Evolutionary conservation across 768 basidiomycete species (phyloP), one percentile per base, ranked within the genome.

Genomic region (Mycena leptocephala): DNA sequence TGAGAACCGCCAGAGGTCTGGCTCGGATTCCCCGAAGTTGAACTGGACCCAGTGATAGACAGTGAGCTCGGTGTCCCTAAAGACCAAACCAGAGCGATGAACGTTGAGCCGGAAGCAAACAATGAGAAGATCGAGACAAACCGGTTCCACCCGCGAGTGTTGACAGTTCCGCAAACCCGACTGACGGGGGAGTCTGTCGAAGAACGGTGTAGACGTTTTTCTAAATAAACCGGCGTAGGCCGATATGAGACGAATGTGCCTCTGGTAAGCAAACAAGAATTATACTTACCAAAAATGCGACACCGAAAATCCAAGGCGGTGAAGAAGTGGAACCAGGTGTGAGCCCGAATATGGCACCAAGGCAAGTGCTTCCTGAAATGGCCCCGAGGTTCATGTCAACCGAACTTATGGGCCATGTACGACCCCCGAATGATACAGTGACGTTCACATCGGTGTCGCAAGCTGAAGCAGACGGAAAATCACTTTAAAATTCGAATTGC

Each of bases 181-280:
- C 37, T 0, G 67, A 24, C 7, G 48, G 6, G 3, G 67, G 67
- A 14, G 14, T 43, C 37, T 33, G 26, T 28, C 67, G 33, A 18
- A 69, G 10, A 18, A 58, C 67, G 13, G 37, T 41, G 48, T 69
- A 69, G n/a, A 69, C 67, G 20, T 69, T 69, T 58, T 69, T 69
- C 67, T 69, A 39, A 35, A 4, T 37, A 37, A n/a, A n/a, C 35
- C 35, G 35, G 35, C 6, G 7, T 6, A 13, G 13, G 35, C 13
- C 7, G 35, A 13, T 37, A 13, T 37, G 35, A 37, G 35, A 37
- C 13, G 7, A 37, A 37, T 37, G 35, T 6, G 35, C 10, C 20
- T 18, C 14, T 16, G 35, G 26, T 14, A 41, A 28, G 35, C 11
- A 43, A 39, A 35, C 41, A 39, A 24, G 32, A 63, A 43, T 7